Conservation (phyloP, 805 yeast genomes). For the Candida nanaspora region DNA sequence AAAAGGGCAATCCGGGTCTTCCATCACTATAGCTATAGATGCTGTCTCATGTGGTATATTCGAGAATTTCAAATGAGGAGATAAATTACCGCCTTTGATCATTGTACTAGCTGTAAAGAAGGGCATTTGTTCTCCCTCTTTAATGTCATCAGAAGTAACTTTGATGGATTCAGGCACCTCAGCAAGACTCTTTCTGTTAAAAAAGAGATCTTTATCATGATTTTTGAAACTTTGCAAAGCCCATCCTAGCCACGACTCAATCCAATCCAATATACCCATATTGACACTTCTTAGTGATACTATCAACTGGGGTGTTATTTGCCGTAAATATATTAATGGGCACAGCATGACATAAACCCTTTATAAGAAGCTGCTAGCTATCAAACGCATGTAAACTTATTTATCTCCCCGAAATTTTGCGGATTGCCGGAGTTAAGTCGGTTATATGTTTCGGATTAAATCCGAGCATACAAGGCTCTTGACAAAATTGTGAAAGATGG, state of each 20-base stretch:
- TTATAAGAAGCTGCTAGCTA: too few species aligned
- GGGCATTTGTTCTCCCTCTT: conserved; percentile 2
- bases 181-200: background rate
- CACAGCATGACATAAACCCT: too few species aligned
- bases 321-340: too few species aligned
- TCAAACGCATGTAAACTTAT: too few species aligned
- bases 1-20: conserved; percentile 7
- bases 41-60: conserved; percentile 1
- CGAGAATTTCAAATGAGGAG: conserved; percentile 1
- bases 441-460: too few species aligned
- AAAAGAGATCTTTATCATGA: background rate
- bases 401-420: too few species aligned
- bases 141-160: conserved; percentile 2
- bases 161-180: conserved; percentile 1
- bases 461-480: too few species aligned
- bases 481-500: too few species aligned
- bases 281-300: too few species aligned
- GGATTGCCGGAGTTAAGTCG: too few species aligned
- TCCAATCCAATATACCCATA: background rate
- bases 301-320: too few species aligned
- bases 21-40: conserved; percentile 1
- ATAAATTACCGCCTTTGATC: background rate
- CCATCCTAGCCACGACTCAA: conserved; percentile 2
- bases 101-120: background rate
- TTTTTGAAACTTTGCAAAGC: background rate